These are phyloP conservation scores for Astrothelium subdiscretum DNA, from an alignment of 495 filamentous ascomycete species.

Conservation along the genomic window DNA sequence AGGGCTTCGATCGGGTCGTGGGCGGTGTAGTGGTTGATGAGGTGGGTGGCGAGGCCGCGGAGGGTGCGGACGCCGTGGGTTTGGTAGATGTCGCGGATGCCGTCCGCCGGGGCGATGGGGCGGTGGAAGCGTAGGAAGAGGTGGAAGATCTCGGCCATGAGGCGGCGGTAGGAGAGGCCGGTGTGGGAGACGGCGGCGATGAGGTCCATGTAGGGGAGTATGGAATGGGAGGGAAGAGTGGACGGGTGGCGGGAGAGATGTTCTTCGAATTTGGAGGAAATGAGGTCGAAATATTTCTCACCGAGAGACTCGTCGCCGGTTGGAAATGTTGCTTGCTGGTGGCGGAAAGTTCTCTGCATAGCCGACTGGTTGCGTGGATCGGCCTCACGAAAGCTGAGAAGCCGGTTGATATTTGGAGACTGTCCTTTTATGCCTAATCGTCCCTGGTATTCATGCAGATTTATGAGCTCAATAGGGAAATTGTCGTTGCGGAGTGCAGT, in stretches of 20 bases:
- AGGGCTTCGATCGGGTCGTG: background rate
- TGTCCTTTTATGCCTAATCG: background rate
- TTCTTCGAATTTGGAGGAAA: background rate
- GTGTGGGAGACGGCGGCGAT: background rate
- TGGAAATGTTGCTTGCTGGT: background rate
- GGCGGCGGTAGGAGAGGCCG: background rate
- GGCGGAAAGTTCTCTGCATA: background rate
- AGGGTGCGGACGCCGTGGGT: background rate
- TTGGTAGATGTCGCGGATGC: background rate
- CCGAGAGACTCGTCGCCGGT: background rate
- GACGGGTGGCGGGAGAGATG: background rate
- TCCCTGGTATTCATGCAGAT: background rate
- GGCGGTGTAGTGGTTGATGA: constrained; percentile 7
- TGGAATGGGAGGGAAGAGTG: background rate
- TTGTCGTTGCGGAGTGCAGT: background rate
- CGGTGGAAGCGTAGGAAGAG: background rate
- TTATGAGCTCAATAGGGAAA: background rate
- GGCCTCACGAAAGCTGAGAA: background rate
- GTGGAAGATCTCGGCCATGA: background rate
- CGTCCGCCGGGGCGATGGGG: background rate
- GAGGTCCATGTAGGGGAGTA: background rate
- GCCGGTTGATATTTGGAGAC: background rate
- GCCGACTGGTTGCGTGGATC: background rate
- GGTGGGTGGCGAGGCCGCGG: background rate
- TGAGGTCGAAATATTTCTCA: background rate